Evolutionary conservation across 257 asterid genomes (phyloP), one percentile per base, ranked within the genome.

Genomic region (Ligustrum vulgare): DNA sequence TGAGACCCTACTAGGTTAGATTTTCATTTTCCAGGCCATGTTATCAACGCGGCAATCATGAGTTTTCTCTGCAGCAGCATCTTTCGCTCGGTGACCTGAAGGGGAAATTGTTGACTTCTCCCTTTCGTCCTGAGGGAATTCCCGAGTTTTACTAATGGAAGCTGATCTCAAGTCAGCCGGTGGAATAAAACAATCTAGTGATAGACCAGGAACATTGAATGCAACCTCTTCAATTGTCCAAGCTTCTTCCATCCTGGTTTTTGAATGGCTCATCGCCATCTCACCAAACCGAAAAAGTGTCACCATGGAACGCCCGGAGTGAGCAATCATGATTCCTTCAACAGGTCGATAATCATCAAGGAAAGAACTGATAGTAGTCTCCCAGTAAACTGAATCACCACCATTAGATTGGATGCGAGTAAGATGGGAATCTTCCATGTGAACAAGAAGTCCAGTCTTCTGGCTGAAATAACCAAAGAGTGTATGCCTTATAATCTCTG

Each of bases 321-420:
- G 79, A 18, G 79, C 79, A 35, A 75, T 75, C 73, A 75, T 67
- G 15, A 75, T 66, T 33, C 79, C 79, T 75, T 75, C 79, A 75
- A 75, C 73, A 1, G 79, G 73, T 8, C 73, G 71, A 28, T 75
- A 75, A 32, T 75, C 79, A 32, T 75, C 73, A 5, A 75, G 47
- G 67, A 75, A 75, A 31, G 79, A 75, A 35, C 65, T 75, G 35
- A 67, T 67, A 2, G 79, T 75, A 6, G 79, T 75, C 54, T 75
- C 79, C 73, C 73, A 75, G 66, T 75, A 75, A 35, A 75, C 63
- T 2, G 79, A 51, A 28, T 75, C 79, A 18, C 73, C 72, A 8
- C 79, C 73, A 16, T 22, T 75, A 20, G 73, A 66, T 75, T 75
- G 79, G 28, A 75, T 75, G 15, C 79, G 79, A 9, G 79, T 75